phyloP scores from a whole-genome alignment of 768 basidiomycete species.

The Boletellus ananas region DNA sequence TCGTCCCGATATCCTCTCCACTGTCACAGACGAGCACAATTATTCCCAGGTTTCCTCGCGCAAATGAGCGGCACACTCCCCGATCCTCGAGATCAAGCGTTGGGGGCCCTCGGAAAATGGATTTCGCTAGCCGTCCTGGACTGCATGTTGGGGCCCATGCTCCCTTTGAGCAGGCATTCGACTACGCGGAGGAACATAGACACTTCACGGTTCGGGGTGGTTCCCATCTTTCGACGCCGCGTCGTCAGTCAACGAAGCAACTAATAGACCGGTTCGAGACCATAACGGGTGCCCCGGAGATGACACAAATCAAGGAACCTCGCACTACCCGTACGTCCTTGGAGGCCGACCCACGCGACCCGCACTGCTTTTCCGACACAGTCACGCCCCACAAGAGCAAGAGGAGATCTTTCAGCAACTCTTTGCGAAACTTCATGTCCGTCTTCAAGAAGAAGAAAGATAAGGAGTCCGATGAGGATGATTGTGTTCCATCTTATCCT shows the following conservation, averaged over 20 bases:
- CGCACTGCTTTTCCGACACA: conserved; percentile 14
- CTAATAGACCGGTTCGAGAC: conserved; percentile 54
- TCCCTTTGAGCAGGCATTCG: background rate
- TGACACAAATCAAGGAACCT: conserved; percentile 5
- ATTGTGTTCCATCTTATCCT: conserved; percentile 6
- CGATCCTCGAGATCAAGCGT: conserved; percentile 12
- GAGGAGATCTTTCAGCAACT: conserved; percentile 53
- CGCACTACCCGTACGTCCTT: conserved; percentile 15
- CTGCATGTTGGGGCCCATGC: background rate
- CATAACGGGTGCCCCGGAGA: conserved; percentile 25
- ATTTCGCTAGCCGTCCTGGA: background rate
- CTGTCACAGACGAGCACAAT: conserved; percentile 8
- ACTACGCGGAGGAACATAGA: background rate
- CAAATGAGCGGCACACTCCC: background rate
- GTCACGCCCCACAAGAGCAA: conserved; percentile 38
- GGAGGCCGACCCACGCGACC: conserved; percentile 10
- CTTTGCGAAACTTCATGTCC: conserved; percentile 59
- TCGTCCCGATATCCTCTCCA: conserved; percentile 14
- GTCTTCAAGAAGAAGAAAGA: conserved; percentile 51
- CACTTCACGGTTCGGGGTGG: background rate
- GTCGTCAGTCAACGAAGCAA: conserved; percentile 44
- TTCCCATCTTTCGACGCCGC: conserved; percentile 15
- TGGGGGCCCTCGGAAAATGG: conserved; percentile 21
- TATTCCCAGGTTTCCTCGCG: background rate
- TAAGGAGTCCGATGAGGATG: conserved; percentile 27